These are phyloP conservation scores for Oryza glumipatula DNA, from an alignment of 176 grass and related monocot species.

Conservation along the genomic window DNA sequence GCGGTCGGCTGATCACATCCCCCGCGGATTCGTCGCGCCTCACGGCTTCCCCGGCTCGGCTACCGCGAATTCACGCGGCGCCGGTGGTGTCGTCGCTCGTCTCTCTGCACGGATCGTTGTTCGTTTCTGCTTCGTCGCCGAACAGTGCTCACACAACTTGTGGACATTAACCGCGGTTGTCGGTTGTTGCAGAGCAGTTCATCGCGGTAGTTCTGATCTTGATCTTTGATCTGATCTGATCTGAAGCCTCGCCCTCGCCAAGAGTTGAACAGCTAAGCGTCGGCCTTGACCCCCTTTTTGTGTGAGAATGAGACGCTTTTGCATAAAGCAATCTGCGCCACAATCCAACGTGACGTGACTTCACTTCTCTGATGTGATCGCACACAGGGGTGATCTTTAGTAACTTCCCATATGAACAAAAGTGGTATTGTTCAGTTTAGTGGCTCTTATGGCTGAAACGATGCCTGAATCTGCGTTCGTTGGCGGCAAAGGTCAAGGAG, in stretches of 20 bases:
- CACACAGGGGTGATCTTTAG: background rate
- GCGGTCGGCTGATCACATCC: background rate
- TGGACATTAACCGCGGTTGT: background rate
- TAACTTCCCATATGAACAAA: background rate
- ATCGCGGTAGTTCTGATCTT: background rate
- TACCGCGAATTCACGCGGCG: background rate
- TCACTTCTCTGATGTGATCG: background rate
- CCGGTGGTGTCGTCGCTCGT: no score
- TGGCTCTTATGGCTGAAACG: background rate
- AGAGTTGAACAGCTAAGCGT: background rate
- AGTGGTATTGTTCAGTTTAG: background rate
- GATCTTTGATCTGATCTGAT: background rate
- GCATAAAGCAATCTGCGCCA: background rate
- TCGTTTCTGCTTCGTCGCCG: background rate
- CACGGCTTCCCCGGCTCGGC: background rate
- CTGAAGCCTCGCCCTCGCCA: background rate
- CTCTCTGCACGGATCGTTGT: background rate
- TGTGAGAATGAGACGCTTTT: background rate
- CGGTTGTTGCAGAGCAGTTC: background rate
- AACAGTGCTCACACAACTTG: background rate
- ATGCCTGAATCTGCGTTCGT: background rate
- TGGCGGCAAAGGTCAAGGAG: slow-evolving; percentile 14
- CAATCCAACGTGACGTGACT: background rate
- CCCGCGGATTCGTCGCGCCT: background rate
- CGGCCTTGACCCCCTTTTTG: background rate